phyloP scores from a whole-genome alignment of 805 yeast species.

The Torulaspora delbrueckii region DNA sequence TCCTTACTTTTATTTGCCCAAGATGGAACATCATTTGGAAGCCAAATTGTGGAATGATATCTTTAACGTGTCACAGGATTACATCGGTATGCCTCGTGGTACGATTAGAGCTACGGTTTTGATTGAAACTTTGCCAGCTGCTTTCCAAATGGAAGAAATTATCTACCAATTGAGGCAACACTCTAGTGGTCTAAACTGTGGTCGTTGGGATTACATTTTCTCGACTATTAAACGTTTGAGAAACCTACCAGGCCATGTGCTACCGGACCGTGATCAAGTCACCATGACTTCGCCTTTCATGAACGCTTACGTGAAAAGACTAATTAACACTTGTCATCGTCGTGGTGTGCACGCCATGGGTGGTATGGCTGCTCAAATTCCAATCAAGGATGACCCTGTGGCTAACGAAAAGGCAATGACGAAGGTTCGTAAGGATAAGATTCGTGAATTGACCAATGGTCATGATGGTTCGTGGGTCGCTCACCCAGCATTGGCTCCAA shows the following conservation, averaged over 20 bases:
- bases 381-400: conserved; percentile 64
- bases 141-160: conserved; percentile 83
- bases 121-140: conserved; percentile 80
- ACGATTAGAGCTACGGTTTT: conserved; percentile 76
- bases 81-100: conserved; percentile 63
- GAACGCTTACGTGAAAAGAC: conserved; percentile 68
- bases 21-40: conserved; percentile 82
- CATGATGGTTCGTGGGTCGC: conserved; percentile 91
- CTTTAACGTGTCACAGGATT: conserved; percentile 71
- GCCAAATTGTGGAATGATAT: conserved; percentile 82
- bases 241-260: conserved; percentile 58
- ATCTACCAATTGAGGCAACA: conserved; percentile 72
- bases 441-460: conserved; percentile 71
- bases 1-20: conserved; percentile 78
- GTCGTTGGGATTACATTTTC: conserved; percentile 86
- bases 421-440: conserved; percentile 68
- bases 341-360: conserved; percentile 85
- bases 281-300: conserved; percentile 79
- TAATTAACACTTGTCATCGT: conserved; percentile 69
- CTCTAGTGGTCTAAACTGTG: conserved; percentile 78
- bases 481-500: conserved; percentile 74
- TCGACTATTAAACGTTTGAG: conserved; percentile 72
- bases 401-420: conserved; percentile 64
- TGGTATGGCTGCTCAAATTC: conserved; percentile 87
- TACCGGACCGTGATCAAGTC: conserved; percentile 77